Base-by-base conservation (phyloP, 495 filamentous ascomycete species). In the Penicillium tannophilum region DNA sequence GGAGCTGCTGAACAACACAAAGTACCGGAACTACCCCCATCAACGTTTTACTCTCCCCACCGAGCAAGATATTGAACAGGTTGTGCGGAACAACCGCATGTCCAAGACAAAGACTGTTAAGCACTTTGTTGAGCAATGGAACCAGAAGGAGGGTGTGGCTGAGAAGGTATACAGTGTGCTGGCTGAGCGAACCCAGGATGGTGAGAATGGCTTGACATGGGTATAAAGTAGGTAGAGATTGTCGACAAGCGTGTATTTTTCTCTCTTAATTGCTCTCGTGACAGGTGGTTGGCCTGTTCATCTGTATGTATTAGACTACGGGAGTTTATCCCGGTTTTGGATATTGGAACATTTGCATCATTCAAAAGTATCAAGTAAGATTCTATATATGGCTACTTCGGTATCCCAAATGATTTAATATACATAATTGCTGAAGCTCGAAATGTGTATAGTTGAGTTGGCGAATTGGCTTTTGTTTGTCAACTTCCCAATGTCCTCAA, bases 11-110 rank as follows among this genome's bases (percentile, higher is more conserved):
- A 79, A 70, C 45, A 24, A 72, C 20, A 74, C 44, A 55, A 75
- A 86, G 62, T 96, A 89, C 69, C 58, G 59, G n/a, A 59, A 77
- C 20, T 95, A 96, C 70, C 91, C 90, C 2, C 84, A 90, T 68
- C 67, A 67, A 9, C 75, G 73, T 33, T 79, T 85, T 52, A 86
- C 86, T n/a, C 77, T 98, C 26, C 93, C 93, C 43, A 80, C 72
- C 20, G 93, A 98, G 74, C 44, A 59, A n/a, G 81, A 90, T 19
- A 84, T 98, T 19, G 73, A 84, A 78, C 54, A 65, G 14, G 59
- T 84, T 56, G 80, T 92, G 3, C 66, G 59, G 14, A 47, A 58
- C 44, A 28, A 54, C 16, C 24, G 52, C 24, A 43, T 45, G 1
- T 39, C 55, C 42, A 46, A 56, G 39, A 41, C 14, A 14, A 39